A percentile compares a stretch with the other conserved stretches of the same genome.
Evolutionary conservation across 2,329 filamentous ascomycete genomes (phyloP).

Genomic region (Fusarium oxysporum): DNA sequence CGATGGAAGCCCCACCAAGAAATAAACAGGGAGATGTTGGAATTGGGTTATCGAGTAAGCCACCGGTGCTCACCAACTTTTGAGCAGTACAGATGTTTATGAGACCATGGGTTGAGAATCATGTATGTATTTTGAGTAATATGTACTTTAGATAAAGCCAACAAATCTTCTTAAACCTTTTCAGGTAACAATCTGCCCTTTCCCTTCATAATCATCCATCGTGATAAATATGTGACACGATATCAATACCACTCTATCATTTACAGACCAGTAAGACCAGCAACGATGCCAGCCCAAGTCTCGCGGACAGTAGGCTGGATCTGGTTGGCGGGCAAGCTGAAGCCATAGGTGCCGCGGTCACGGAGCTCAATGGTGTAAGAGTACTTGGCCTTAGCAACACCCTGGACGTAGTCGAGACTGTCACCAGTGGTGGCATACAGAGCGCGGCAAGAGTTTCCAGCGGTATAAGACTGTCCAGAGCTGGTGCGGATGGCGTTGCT

Average conservation of each 20-base stretch:
- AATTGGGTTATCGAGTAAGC: not conserved
- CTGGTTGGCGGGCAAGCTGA: constrained; percentile 56
- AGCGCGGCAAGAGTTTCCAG: constrained; percentile 67
- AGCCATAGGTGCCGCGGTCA: constrained; percentile 53
- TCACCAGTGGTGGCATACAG: constrained; percentile 67
- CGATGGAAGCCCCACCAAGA: not conserved
- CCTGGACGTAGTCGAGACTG: constrained; percentile 59
- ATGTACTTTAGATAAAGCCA: not conserved
- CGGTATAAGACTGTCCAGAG: constrained; percentile 36
- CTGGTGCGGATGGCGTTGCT: constrained; percentile 13
- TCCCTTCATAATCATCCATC: not conserved
- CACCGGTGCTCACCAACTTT: not conserved
- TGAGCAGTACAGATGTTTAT: not conserved
- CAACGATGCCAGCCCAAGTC: constrained; percentile 32
- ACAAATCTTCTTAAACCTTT: too few relatives aligned
- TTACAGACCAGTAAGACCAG: constrained; percentile 13
- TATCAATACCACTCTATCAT: rapidly evolving
- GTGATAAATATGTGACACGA: rapidly evolving
- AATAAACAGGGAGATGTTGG: not conserved
- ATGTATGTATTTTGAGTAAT: not conserved
- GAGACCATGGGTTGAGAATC: rapidly evolving
- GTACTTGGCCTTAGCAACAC: constrained; percentile 56
- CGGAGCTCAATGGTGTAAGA: constrained; percentile 56
- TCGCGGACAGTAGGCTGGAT: constrained; percentile 46
- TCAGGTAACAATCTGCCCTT: not conserved